Evolutionary conservation across 768 basidiomycete species (phyloP), one percentile per base, ranked within the genome.

Genomic region (Porphyrellus cyaneotinctus): DNA sequence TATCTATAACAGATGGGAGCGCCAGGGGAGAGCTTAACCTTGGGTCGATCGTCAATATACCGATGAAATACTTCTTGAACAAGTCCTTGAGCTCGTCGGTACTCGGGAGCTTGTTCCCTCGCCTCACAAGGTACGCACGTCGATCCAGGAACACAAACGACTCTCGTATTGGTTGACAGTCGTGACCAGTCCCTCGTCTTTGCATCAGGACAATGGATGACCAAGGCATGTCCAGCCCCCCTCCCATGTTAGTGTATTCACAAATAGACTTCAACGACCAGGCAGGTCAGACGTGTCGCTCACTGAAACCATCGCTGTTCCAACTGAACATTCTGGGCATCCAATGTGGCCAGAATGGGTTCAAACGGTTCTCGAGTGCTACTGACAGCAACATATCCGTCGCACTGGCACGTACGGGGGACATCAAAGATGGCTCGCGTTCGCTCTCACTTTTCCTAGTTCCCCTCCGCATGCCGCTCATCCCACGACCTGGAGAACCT

Each of bases 301-400:
- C 47, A 86, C 84, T 1, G 88, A 90, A 64, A 89, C 87, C 1
- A 72, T 72, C 0, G 88, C 86, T 2, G 63, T 61, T 23, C 65
- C 74, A 3, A 66, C 73, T 0, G 66, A 71, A 8, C 62, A 58
- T 31, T 58, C 70, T 32, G 54, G 53, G 2, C 64, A 72, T 51
- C 49, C 37, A 7, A 72, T 79, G 50, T 85, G 85, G 18, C 71
- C 78, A 3, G 68, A 72, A 88, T 57, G 87, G 88, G 4, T 80
- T 89, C 65, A 90, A 89, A 70, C 89, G 88, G 88, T 90, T 90
- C 67, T 88, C 88, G 15, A 87, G 85, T 58, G 89, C 89, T 2
- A 87, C 87, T 0, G 89, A 91, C 59, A 81, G 84, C 56, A 74
- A 91, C 53, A 72, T 89, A 10, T 78, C 87, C 0, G 74, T 91